phyloP scores from a whole-genome alignment of 345 rosid genomes.

The Carallia brachiata region DNA sequence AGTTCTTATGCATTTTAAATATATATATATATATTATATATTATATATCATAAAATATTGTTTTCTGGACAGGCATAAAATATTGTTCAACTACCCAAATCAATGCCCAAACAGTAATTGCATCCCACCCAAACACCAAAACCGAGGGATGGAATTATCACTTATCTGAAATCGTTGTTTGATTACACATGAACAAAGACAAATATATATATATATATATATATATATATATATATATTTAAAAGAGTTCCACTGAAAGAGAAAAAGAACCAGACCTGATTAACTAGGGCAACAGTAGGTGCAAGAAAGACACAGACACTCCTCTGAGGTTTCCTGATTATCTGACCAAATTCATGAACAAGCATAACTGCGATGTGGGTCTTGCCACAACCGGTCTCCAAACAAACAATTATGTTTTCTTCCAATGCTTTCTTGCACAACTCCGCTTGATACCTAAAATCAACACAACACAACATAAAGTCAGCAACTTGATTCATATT shows the following conservation, averaged over 20 bases:
- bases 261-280: constrained; percentile 54
- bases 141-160: no score
- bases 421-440: constrained; percentile 74
- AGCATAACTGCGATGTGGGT: constrained; percentile 91
- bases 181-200: no score
- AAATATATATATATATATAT: no score
- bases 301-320: constrained; percentile 79
- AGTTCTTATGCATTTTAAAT: no score
- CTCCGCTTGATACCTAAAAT: constrained; percentile 77
- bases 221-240: no score
- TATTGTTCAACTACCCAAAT: no score
- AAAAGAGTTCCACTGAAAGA: neutral
- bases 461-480: constrained; percentile 13
- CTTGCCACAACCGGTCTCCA: constrained; percentile 93
- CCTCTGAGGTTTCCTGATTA: constrained; percentile 65
- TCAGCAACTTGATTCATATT: neutral
- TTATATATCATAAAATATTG: no score
- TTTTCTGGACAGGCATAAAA: no score
- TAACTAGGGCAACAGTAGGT: constrained; percentile 84
- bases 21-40: no score
- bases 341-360: constrained; percentile 62
- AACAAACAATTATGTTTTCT: constrained; percentile 73
- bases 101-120: no score
- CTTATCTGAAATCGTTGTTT: no score
- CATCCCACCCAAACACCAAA: no score